These are phyloP conservation scores for Centella asiatica DNA, from an alignment of 129 eudicot genomes.

Conservation along the genomic window DNA sequence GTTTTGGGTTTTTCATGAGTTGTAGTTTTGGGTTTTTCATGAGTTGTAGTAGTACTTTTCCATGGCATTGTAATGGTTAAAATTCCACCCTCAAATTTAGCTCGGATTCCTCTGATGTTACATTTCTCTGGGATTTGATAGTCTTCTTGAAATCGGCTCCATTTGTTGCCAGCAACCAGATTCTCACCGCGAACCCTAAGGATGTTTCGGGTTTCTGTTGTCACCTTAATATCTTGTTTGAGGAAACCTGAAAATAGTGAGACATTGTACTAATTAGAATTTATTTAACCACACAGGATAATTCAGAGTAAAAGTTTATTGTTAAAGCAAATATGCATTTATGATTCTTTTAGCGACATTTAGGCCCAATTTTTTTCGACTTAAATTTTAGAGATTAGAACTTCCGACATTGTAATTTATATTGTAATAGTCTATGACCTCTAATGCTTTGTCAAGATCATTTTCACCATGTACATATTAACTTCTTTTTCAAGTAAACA, in stretches of 20 bases:
- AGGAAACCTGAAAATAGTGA: conserved; percentile 32
- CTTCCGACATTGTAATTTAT: too few relatives aligned
- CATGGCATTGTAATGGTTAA: conserved; percentile 50
- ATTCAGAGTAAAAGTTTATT: neutral
- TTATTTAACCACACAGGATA: neutral
- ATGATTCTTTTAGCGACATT: too few relatives aligned
- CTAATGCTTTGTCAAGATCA: too few relatives aligned
- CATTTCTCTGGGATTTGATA: conserved; percentile 42
- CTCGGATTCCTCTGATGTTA: conserved; percentile 34
- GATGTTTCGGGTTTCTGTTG: conserved; percentile 46
- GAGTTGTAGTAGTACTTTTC: conserved; percentile 1
- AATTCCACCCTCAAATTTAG: conserved; percentile 47
- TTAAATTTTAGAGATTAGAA: too few relatives aligned
- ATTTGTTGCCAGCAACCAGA: conserved; percentile 46
- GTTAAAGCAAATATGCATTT: neutral
- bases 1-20: neutral
- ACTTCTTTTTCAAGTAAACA: too few relatives aligned
- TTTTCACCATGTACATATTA: too few relatives aligned
- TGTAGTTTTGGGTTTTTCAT: neutral
- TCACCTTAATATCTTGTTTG: conserved; percentile 44
- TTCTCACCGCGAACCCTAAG: conserved; percentile 63
- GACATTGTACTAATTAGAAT: neutral
- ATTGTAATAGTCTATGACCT: too few relatives aligned
- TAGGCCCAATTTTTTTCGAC: too few relatives aligned
- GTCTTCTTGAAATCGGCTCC: conserved; percentile 66